These are phyloP conservation scores for Tulasnella sp. DNA, from an alignment of 768 basidiomycete species.

Conservation along the genomic window DNA sequence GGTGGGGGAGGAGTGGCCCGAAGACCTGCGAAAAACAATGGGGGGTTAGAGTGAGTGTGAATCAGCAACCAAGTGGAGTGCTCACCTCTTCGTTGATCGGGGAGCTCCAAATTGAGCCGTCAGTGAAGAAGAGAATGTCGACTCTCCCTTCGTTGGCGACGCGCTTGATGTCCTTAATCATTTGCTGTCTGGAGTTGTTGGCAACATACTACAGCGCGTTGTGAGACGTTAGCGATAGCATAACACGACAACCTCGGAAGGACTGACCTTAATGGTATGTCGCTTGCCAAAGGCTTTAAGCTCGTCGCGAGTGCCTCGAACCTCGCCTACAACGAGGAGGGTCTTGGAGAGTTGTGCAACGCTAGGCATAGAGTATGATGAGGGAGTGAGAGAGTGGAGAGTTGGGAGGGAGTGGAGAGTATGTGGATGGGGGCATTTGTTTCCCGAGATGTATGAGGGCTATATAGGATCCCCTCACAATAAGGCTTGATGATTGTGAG, in stretches of 20 bases:
- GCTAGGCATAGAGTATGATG: constrained; percentile 6
- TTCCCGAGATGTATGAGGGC: background rate
- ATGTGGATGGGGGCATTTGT: too few species aligned
- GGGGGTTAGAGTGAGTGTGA: too few species aligned
- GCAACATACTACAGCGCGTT: constrained; percentile 3
- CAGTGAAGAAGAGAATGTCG: constrained; percentile 14
- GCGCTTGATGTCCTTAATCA: constrained; percentile 12
- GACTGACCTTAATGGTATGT: constrained; percentile 7
- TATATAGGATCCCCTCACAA: constrained; percentile 9
- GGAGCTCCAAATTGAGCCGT: constrained; percentile 8
- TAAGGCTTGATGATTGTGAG: constrained; percentile 14
- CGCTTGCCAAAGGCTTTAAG: constrained; percentile 9
- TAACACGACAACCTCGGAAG: background rate
- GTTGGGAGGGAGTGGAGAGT: background rate
- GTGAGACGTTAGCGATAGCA: background rate
- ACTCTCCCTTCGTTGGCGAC: constrained; percentile 8
- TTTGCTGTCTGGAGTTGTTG: constrained; percentile 10
- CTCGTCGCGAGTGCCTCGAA: constrained; percentile 9
- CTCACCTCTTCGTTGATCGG: constrained; percentile 19
- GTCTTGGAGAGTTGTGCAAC: constrained; percentile 13
- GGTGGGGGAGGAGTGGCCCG: constrained; percentile 12
- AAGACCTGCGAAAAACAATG: too few species aligned
- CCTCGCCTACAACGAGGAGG: constrained; percentile 15
- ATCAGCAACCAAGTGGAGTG: too few species aligned
- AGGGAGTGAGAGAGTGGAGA: background rate